Base-by-base conservation (phyloP, 257 asterid genomes). In the Jacaranda mimosifolia region DNA sequence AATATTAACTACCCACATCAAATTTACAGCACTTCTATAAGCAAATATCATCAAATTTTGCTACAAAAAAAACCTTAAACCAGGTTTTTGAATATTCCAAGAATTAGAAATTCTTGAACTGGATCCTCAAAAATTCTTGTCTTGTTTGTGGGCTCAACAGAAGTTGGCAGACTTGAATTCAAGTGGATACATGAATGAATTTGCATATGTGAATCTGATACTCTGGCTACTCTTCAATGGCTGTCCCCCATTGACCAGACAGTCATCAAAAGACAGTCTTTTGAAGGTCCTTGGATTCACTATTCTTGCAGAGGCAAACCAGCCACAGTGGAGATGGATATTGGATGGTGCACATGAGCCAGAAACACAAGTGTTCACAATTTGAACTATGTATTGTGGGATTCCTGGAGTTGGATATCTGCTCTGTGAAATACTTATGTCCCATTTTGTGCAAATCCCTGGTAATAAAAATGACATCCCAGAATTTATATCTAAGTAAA, bases 401-500 rank as follows among this genome's bases (percentile, higher is more conserved):
- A 91, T 91, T 7, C 97, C 91, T 39, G 87, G 36, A 3, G 80
- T 84, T 72, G 89, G 83, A 76, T 79, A 83, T 62, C 51, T 84
- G 89, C 96, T 87, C 14, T 87, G 91, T 15, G 91, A 87, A 17
- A 90, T 86, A 83, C 93, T 88, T 80, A 90, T 84, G 74, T 88
- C 92, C 85, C 91, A 81, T 53, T 76, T 72, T 52, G 86, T 62
- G 63, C 92, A 90, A 55, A 7, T 32, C 38, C 86, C 91, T 84
- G 66, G 5, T 12, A 42, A 42, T 42, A 26, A 26, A 26, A 26
- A 26, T 26, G 32, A 26, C 32, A 26, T 26, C 32, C 32, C 32
- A 26, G 2, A 26, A 26, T 26, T 26, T 1, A 2, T 2, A 26
- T 26, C 2, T 26, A 2, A 26, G 32, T 26, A 26, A 26, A 1